These are phyloP conservation scores for Bipolaris zeicola DNA, from an alignment of 2,329 filamentous ascomycete species.

Conservation along the genomic window DNA sequence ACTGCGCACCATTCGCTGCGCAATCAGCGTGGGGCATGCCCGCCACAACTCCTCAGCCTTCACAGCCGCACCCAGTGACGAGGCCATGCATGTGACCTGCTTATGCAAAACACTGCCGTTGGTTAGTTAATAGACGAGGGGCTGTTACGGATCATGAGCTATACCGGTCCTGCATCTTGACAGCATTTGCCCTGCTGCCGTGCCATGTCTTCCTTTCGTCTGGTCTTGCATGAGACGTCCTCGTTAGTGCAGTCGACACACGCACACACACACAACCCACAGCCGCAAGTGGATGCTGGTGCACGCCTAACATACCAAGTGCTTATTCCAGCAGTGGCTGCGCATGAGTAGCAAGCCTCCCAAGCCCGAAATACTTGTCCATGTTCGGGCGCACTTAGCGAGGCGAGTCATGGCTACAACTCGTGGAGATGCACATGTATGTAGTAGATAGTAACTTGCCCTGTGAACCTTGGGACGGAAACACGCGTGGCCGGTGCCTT, in stretches of 20 bases:
- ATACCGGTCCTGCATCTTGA: too few species aligned
- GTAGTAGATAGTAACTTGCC: too few species aligned
- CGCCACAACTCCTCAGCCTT: slow-evolving; percentile 9
- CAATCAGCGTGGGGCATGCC: slow-evolving; percentile 12
- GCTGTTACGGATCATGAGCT: too few species aligned
- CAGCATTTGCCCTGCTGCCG: not conserved
- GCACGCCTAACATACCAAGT: not conserved
- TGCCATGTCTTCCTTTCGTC: not conserved
- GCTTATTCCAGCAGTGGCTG: not conserved
- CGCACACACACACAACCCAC: not conserved
- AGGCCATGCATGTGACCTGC: not conserved
- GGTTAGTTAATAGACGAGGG: not conserved
- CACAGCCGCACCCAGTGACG: slow-evolving; percentile 19
- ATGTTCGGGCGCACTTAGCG: not conserved
- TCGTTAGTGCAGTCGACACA: not conserved
- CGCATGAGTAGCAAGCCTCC: not conserved
- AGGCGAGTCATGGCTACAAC: not conserved
- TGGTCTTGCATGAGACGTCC: not conserved
- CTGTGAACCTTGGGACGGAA: too few species aligned
- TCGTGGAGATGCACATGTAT: not conserved
- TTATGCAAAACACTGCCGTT: not conserved
- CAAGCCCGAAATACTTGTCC: not conserved
- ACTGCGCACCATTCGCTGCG: slow-evolving; percentile 11
- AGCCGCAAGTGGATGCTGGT: not conserved
- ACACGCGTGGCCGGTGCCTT: too few species aligned